Evolutionary conservation across 2,329 filamentous ascomycete species (phyloP).

Genomic region (Colletotrichum endophyticum): DNA sequence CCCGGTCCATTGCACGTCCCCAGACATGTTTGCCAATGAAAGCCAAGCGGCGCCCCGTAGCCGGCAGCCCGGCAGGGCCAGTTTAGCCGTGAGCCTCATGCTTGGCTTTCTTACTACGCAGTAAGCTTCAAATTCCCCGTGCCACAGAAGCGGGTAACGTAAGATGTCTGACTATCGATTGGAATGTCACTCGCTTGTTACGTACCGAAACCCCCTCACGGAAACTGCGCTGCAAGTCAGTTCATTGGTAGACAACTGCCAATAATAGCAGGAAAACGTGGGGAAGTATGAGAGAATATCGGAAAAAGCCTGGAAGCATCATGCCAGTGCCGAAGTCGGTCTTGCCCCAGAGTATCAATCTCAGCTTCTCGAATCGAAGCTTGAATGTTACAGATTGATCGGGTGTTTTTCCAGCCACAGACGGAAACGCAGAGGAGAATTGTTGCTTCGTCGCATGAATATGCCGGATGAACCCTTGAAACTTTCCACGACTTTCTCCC

Average conservation of each 20-base stretch:
- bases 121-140: not conserved
- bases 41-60: not conserved
- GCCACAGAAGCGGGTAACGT: not conserved
- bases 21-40: not conserved
- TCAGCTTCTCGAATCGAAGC: not conserved
- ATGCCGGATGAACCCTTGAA: not conserved
- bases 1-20: not conserved
- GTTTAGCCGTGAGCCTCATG: not conserved
- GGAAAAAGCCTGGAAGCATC: not conserved
- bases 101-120: not conserved
- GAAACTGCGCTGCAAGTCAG: not conserved
- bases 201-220: not conserved
- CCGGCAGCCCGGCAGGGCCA: not conserved
- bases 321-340: not conserved
- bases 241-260: not conserved
- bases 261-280: not conserved
- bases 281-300: not conserved
- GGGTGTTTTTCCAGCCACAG: not conserved
- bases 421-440: not conserved
- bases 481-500: not conserved
- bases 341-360: not conserved
- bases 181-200: not conserved
- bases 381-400: not conserved
- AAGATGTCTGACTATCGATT: not conserved
- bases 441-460: not conserved